Evolutionary conservation across 2,329 filamentous ascomycete species (phyloP), one percentile per base, ranked within the genome.

Genomic region (Trichoderma sp.): DNA sequence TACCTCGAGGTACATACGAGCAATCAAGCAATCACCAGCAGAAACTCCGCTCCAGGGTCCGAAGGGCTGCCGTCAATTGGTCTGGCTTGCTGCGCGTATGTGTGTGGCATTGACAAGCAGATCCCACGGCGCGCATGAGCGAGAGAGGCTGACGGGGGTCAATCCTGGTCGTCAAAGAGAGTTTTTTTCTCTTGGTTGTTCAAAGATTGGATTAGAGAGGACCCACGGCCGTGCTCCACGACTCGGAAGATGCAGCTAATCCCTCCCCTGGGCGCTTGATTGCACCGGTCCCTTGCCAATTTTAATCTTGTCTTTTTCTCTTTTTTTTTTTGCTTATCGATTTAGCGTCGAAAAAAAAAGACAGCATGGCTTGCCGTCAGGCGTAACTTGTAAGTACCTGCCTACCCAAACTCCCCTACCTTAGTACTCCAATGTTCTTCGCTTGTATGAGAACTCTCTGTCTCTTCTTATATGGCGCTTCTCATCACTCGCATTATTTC

Each of bases 241-340:
- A 52, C 35, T 63, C 60, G 35, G 35, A 57, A 62, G 27, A 69
- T 69, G 67, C 60, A 64, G 59, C 59, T 57, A 69, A 69, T 64
- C 60, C 37, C 37, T 57, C 60, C 60, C 60, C 59, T 57, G 55
- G 52, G 60, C 49, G 24, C 33, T 40, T 64, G 61, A 68, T 61
- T 47, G 67, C 49, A 43, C 53, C 40, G 59, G 52, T 56, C 52
- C 67, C 67, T 35, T 53, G 57, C 67, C 33, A 63, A 63, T 62
- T 64, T 69, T 63, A 55, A 64, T 64, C 61, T 43, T 56, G 61
- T 64, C 61, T 56, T 47, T 63, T 21, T 52, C 55, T 59, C 21
- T 68, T 55, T 29, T n/a, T 35, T 67, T 68, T 60, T 29, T 35
- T 35, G 11, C 55, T 68, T 58, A 21, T 33, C 47, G 11, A 10